Percentiles rank a stretch among this genome's conserved stretches.
phyloP scores from a whole-genome alignment of 768 basidiomycete genomes.

The Collybia sp. region DNA sequence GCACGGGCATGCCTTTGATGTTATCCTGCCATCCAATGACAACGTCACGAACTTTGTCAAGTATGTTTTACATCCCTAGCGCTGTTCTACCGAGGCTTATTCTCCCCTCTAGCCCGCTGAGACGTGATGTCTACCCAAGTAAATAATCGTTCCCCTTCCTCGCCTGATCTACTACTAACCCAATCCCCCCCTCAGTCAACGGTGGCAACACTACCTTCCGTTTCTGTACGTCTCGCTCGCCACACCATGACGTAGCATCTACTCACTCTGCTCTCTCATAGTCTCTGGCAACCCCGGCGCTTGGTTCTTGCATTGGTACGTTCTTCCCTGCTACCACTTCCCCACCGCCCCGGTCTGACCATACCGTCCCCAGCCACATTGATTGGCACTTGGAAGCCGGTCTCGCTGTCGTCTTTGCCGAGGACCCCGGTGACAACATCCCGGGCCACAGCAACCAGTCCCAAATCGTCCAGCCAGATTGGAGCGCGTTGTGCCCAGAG shows the following conservation, averaged over 20 bases:
- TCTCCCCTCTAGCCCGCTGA: constrained; percentile 12
- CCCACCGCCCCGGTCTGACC: neutral
- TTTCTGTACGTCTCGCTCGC: constrained; percentile 17
- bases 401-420: constrained; percentile 28
- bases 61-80: constrained; percentile 8
- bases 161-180: neutral
- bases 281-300: constrained; percentile 54
- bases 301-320: constrained; percentile 44
- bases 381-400: constrained; percentile 33
- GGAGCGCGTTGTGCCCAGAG: constrained; percentile 21
- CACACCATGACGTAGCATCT: neutral
- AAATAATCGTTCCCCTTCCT: constrained; percentile 1
- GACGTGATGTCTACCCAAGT: constrained; percentile 20
- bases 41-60: constrained; percentile 22
- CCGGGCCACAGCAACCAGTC: constrained; percentile 21
- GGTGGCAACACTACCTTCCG: constrained; percentile 32
- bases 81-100: too few species aligned
- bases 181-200: constrained; percentile 18
- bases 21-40: constrained; percentile 17
- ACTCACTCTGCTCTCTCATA: neutral
- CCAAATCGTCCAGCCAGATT: constrained; percentile 24
- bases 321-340: neutral
- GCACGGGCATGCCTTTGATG: constrained; percentile 26
- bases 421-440: constrained; percentile 20
- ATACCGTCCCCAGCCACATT: constrained; percentile 14